phyloP scores from a whole-genome alignment of 1,284 basidiomycete genomes.

The Puccinia triticina region DNA sequence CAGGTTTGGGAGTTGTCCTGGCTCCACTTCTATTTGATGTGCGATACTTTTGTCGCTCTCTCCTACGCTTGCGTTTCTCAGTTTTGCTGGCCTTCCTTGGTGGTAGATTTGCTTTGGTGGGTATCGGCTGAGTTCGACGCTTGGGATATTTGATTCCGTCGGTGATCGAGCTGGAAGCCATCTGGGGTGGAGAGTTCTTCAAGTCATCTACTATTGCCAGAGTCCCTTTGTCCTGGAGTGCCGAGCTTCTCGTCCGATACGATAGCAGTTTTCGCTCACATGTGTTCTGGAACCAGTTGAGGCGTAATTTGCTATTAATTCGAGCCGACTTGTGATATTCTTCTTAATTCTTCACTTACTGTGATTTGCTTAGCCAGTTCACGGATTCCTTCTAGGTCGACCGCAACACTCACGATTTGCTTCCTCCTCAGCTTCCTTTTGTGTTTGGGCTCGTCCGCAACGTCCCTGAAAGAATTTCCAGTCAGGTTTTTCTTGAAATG shows the following conservation, averaged over 20 bases:
- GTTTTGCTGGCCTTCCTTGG: not conserved
- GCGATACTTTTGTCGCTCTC: not conserved
- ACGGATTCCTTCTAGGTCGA: not conserved
- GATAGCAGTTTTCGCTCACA: not conserved
- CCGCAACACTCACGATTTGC: not conserved
- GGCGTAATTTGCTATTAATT: too few relatives aligned
- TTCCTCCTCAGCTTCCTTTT: not conserved
- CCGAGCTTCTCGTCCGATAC: not conserved
- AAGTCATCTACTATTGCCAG: not conserved
- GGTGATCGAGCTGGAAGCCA: not conserved
- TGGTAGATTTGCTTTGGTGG: not conserved
- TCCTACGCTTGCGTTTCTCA: not conserved
- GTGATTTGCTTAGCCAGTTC: not conserved
- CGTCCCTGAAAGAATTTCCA: not conserved
- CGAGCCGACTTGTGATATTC: too few relatives aligned
- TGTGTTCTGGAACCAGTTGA: not conserved
- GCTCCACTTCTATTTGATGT: not conserved
- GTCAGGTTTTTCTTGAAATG: too few relatives aligned
- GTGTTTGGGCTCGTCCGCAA: not conserved
- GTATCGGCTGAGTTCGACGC: not conserved
- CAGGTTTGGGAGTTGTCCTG: not conserved
- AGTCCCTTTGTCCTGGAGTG: not conserved
- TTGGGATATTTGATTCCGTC: not conserved
- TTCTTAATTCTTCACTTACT: not conserved
- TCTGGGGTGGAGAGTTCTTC: not conserved